These are phyloP conservation scores for Sporisorium graminicola DNA, from an alignment of 1,284 basidiomycete species.

Conservation along the genomic window DNA sequence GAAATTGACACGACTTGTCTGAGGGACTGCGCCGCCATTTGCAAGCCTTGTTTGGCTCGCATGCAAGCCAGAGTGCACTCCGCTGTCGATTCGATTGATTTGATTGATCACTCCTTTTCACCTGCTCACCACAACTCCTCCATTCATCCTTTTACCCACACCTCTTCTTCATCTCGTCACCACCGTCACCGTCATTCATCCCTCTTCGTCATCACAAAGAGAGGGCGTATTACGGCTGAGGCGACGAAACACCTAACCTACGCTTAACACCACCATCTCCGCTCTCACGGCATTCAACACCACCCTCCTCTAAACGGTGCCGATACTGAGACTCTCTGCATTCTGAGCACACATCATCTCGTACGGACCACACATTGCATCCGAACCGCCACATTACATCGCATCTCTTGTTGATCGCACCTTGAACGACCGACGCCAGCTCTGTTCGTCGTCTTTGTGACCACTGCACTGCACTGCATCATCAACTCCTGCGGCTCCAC, in stretches of 20 bases:
- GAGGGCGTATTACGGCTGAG: slow-evolving; percentile 25
- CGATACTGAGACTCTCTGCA: neutral
- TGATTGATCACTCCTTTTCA: slow-evolving; percentile 6
- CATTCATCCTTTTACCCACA: slow-evolving; percentile 6
- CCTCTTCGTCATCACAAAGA: slow-evolving; percentile 14
- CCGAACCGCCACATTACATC: slow-evolving; percentile 5
- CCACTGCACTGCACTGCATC: slow-evolving; percentile 6
- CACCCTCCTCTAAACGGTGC: neutral
- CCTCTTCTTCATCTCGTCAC: slow-evolving; percentile 9
- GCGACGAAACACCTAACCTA: slow-evolving; percentile 13
- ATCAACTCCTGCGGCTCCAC: neutral
- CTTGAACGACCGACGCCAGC: slow-evolving; percentile 14
- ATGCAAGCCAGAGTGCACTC: slow-evolving; percentile 1
- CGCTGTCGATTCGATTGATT: neutral
- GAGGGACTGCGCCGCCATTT: slow-evolving; percentile 14
- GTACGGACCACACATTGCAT: slow-evolving; percentile 9
- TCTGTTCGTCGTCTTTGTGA: slow-evolving; percentile 27
- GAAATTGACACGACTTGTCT: slow-evolving; percentile 3
- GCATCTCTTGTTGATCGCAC: slow-evolving; percentile 3
- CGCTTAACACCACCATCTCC: slow-evolving; percentile 4
- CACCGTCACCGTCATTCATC: slow-evolving; percentile 15
- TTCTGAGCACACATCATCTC: neutral
- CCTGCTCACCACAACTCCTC: slow-evolving; percentile 12
- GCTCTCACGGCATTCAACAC: slow-evolving; percentile 7
- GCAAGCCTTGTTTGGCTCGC: neutral